Conservation (phyloP, 305 asterid genomes). For the Nicotiana rustica region DNA sequence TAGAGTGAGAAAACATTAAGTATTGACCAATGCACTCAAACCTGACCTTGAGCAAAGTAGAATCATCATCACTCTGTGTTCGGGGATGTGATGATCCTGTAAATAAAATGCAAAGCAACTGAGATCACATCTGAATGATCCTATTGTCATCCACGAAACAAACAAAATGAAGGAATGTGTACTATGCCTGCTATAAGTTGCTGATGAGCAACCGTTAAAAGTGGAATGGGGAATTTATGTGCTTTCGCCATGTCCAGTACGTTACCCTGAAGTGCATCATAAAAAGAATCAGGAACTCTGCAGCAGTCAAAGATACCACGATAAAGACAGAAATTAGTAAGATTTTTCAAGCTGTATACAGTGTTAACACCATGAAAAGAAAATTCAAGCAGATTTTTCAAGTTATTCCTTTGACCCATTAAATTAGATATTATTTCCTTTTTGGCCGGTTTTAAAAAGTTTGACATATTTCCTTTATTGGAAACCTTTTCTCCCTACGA, state of each 20-base stretch:
- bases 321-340: neutral
- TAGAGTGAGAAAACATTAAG: constrained; percentile 35
- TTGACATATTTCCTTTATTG: neutral
- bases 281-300: constrained; percentile 34
- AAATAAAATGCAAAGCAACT: constrained; percentile 8
- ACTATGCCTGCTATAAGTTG: constrained; percentile 86
- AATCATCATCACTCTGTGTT: constrained; percentile 51
- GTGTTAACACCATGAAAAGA: neutral
- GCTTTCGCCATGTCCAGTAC: constrained; percentile 79
- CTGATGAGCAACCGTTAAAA: constrained; percentile 84
- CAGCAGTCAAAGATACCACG: neutral
- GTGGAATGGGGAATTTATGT: constrained; percentile 77
- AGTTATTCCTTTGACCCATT: neutral
- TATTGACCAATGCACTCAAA: constrained; percentile 30
- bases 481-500: neutral
- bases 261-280: constrained; percentile 59
- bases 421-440: constrained; percentile 13
- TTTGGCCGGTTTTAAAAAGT: neutral
- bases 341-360: constrained; percentile 1
- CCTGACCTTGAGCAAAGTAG: constrained; percentile 69
- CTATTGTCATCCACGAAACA: neutral
- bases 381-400: neutral
- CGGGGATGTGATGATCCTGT: constrained; percentile 67
- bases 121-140: constrained; percentile 13
- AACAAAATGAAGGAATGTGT: neutral